A percentile compares a stretch with the other conserved stretches of the same genome.
Conservation (phyloP, 148 eudicot genomes). For the Heliosperma pusillum region DNA sequence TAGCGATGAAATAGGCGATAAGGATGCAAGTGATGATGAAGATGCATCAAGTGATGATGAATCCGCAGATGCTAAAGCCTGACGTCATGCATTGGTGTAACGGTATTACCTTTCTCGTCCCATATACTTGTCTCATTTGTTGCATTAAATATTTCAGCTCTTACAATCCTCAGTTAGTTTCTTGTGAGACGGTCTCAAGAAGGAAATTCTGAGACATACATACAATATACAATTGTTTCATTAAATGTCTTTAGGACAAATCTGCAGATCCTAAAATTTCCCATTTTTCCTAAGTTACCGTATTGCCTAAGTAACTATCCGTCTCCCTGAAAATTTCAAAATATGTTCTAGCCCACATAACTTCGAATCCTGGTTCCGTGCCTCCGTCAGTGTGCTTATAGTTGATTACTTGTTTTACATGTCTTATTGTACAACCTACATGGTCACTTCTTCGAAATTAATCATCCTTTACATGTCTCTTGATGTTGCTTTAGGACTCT, state of each 20-base stretch:
- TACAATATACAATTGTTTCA: too few species aligned
- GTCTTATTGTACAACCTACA: too few species aligned
- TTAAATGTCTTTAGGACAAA: too few species aligned
- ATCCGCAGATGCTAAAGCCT: background rate
- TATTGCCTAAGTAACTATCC: background rate
- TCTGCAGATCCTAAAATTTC: background rate
- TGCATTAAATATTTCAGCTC: background rate
- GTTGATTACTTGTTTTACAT: too few species aligned
- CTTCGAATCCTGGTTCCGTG: too few species aligned
- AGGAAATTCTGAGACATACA: too few species aligned
- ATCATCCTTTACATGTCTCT: too few species aligned
- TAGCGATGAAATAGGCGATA: constrained; percentile 10
- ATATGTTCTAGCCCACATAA: too few species aligned
- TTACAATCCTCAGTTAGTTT: background rate
- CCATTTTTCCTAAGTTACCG: background rate
- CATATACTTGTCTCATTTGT: background rate
- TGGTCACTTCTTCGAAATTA: too few species aligned
- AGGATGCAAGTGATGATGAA: constrained; percentile 26
- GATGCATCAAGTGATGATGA: constrained; percentile 25
- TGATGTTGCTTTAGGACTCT: too few species aligned
- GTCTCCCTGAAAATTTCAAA: background rate
- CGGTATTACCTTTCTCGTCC: background rate
- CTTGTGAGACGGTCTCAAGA: background rate
- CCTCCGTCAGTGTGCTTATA: too few species aligned
- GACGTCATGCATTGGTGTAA: background rate